A percentile compares a stretch with the other conserved stretches of the same genome.
phyloP scores from a whole-genome alignment of 106 monocot genomes.

The Narthecium ossifragum region DNA sequence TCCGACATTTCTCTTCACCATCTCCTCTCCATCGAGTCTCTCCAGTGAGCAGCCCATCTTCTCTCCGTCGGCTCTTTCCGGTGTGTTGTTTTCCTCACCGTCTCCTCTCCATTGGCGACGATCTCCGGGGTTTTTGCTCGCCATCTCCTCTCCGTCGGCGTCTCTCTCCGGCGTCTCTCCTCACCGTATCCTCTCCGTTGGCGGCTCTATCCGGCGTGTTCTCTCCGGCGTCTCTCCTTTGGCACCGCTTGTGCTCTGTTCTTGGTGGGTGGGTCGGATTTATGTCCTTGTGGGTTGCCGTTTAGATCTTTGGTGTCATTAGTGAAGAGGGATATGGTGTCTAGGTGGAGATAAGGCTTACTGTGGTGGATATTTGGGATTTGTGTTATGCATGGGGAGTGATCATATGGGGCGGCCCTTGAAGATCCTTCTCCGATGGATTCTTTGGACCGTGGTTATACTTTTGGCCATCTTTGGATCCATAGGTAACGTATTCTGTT shows the following conservation, averaged over 20 bases:
- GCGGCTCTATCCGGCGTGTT: too few relatives aligned
- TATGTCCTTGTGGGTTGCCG: background rate
- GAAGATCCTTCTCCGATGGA: conserved; percentile 8
- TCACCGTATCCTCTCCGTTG: too few relatives aligned
- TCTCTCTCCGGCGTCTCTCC: too few relatives aligned
- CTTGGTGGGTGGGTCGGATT: background rate
- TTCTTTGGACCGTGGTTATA: conserved; percentile 11
- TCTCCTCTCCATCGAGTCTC: too few relatives aligned
- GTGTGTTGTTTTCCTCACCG: too few relatives aligned
- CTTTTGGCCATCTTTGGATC: conserved; percentile 18
- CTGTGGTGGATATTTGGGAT: conserved; percentile 9
- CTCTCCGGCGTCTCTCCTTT: conserved; percentile 8
- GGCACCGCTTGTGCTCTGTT: background rate
- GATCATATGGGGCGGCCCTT: conserved; percentile 7
- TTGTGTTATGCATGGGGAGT: conserved; percentile 2
- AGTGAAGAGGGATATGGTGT: conserved; percentile 5
- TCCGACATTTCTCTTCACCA: too few relatives aligned
- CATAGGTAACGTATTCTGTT: conserved; percentile 21
- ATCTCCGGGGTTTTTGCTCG: too few relatives aligned
- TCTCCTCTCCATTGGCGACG: too few relatives aligned
- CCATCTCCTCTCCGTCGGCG: too few relatives aligned
- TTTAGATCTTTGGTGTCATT: background rate
- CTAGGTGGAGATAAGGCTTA: background rate
- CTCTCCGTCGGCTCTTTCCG: too few relatives aligned
- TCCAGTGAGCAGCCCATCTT: too few relatives aligned